These are phyloP conservation scores for Chaetomiaceae sp. DNA, from an alignment of 2,329 filamentous ascomycete species.

Conservation along the genomic window DNA sequence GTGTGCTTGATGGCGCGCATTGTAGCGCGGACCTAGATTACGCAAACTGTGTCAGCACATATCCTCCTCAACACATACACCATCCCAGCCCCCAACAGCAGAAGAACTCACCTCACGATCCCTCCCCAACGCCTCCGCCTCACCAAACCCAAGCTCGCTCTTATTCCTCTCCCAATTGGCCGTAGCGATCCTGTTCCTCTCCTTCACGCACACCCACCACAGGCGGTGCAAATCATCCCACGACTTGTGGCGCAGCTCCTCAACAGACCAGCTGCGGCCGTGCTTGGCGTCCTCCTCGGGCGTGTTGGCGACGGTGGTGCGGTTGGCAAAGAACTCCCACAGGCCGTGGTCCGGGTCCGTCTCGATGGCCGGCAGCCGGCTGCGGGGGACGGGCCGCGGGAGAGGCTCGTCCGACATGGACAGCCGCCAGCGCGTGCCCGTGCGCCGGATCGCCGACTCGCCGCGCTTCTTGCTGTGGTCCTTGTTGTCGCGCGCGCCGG, in stretches of 20 bases:
- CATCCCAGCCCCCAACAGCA: not conserved
- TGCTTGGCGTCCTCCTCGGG: slow-evolving; percentile 68
- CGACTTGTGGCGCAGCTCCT: slow-evolving; percentile 82
- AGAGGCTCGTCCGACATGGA: slow-evolving; percentile 68
- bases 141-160: slow-evolving; percentile 68
- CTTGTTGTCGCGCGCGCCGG: slow-evolving; percentile 42
- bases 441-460: slow-evolving; percentile 73
- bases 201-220: slow-evolving; percentile 93
- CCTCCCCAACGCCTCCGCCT: slow-evolving; percentile 60
- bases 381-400: slow-evolving; percentile 56
- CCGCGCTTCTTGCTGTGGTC: slow-evolving; percentile 80
- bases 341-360: slow-evolving; percentile 77
- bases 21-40: slow-evolving; percentile 64
- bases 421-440: slow-evolving; percentile 69
- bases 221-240: slow-evolving; percentile 90
- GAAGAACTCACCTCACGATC: slow-evolving; percentile 58
- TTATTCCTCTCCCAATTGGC: slow-evolving; percentile 64
- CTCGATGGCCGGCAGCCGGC: slow-evolving; percentile 54
- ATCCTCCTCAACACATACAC: not conserved
- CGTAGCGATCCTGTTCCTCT: slow-evolving; percentile 85
- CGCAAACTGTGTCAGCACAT: slow-evolving; percentile 12
- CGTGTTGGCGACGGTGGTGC: slow-evolving; percentile 63
- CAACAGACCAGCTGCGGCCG: slow-evolving; percentile 77
- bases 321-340: slow-evolving; percentile 82
- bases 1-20: slow-evolving; percentile 79